Evolutionary conservation across 2,329 filamentous ascomycete genomes (phyloP).

Genomic region (Diaporthe velutina): DNA sequence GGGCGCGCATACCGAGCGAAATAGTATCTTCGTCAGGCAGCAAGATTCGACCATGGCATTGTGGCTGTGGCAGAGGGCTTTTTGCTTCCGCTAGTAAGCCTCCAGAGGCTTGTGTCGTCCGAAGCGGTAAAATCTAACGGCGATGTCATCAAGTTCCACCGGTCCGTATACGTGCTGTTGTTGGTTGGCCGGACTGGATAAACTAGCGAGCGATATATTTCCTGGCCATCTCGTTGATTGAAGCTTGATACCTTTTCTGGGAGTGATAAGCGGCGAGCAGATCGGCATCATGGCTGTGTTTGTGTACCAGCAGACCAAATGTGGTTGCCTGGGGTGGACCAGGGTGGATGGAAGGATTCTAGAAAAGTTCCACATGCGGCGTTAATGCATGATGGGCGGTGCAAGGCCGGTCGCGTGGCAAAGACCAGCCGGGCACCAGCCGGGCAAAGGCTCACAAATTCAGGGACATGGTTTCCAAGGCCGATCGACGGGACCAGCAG

Average conservation of each 20-base stretch:
- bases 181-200: neutral
- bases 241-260: conserved; percentile 1
- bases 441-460: neutral
- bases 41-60: neutral
- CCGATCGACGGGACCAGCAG: neutral
- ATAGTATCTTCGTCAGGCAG: neutral
- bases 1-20: neutral
- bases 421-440: conserved; percentile 1
- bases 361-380: conserved; percentile 30
- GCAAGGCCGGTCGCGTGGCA: conserved; percentile 18
- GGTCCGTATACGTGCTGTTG: neutral
- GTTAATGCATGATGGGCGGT: conserved; percentile 3
- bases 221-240: neutral
- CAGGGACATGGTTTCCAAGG: neutral
- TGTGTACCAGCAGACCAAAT: neutral
- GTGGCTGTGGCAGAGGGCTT: conserved; percentile 2
- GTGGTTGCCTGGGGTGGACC: conserved; percentile 17
- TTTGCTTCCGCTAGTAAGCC: neutral
- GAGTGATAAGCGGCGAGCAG: neutral
- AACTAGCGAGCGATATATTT: neutral
- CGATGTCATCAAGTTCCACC: conserved; percentile 10
- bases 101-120: neutral
- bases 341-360: conserved; percentile 29
- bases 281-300: conserved; percentile 21
- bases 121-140: neutral